A percentile compares a stretch with the other conserved stretches of the same genome.
Conservation (phyloP, 2,329 filamentous ascomycete genomes). For the Chaetomium globosum region DNA sequence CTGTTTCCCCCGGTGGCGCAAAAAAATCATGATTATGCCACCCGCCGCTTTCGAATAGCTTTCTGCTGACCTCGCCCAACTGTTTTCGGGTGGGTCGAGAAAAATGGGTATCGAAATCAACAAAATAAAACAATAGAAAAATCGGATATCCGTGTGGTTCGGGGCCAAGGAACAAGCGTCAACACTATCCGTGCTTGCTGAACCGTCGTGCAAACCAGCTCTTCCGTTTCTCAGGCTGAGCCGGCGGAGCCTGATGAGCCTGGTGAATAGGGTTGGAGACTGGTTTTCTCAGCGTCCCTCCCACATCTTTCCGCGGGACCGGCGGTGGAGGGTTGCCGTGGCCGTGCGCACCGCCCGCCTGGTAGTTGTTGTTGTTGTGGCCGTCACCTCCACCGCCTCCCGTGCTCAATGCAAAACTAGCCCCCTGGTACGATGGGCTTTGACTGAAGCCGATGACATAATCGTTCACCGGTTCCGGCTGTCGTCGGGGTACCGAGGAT, state of each 20-base stretch:
- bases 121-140: constrained; percentile 17
- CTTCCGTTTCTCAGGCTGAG: constrained; percentile 71
- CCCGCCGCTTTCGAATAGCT: background rate
- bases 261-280: constrained; percentile 34
- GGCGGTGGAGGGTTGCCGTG: constrained; percentile 35
- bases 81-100: constrained; percentile 12
- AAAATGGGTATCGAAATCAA: constrained; percentile 27
- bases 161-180: constrained; percentile 28
- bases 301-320: constrained; percentile 42
- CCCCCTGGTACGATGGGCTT: constrained; percentile 47
- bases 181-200: constrained; percentile 59
- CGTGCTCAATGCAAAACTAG: constrained; percentile 43
- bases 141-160: background rate
- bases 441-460: constrained; percentile 65
- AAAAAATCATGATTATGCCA: background rate
- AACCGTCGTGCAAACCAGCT: constrained; percentile 87
- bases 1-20: background rate
- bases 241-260: constrained; percentile 37
- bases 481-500: constrained; percentile 56
- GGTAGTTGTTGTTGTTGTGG: constrained; percentile 29
- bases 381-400: constrained; percentile 15
- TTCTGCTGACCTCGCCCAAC: background rate
- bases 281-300: constrained; percentile 37
- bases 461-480: constrained; percentile 57
- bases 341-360: constrained; percentile 17